A percentile compares a stretch with the other conserved stretches of the same genome.
phyloP scores from a whole-genome alignment of 306 rosid species.

The Oxytropis ochrocephala region DNA sequence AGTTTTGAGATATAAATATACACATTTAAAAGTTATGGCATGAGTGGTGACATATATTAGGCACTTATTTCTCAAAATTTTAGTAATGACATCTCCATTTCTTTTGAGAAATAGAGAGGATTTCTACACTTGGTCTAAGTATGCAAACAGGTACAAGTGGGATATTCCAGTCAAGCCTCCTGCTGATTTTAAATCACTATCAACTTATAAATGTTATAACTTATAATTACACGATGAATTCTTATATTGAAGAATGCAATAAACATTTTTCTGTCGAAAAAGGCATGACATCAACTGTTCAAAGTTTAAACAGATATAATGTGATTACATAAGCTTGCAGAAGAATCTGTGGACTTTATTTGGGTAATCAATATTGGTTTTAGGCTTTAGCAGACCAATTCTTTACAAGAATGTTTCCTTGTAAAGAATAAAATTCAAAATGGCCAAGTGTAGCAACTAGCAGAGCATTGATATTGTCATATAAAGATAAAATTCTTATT shows the following conservation, averaged over 20 bases:
- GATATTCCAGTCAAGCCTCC: background rate
- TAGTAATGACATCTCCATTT: no score
- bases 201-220: background rate
- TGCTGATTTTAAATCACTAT: background rate
- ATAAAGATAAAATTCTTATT: background rate
- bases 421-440: background rate
- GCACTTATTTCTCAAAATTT: no score
- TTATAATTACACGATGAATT: background rate
- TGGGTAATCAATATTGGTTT: background rate
- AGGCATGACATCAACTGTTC: background rate
- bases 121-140: background rate
- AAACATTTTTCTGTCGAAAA: background rate
- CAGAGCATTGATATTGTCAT: background rate
- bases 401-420: no score
- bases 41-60: no score
- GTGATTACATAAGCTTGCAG: background rate
- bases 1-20: no score
- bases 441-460: background rate
- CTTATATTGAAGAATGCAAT: background rate
- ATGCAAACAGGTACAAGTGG: background rate
- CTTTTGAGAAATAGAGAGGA: no score
- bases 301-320: background rate
- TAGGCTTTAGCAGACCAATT: background rate
- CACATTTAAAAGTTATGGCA: no score
- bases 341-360: background rate